Conservation (phyloP, 495 filamentous ascomycete genomes). For the Lasiosphaeria ovina region DNA sequence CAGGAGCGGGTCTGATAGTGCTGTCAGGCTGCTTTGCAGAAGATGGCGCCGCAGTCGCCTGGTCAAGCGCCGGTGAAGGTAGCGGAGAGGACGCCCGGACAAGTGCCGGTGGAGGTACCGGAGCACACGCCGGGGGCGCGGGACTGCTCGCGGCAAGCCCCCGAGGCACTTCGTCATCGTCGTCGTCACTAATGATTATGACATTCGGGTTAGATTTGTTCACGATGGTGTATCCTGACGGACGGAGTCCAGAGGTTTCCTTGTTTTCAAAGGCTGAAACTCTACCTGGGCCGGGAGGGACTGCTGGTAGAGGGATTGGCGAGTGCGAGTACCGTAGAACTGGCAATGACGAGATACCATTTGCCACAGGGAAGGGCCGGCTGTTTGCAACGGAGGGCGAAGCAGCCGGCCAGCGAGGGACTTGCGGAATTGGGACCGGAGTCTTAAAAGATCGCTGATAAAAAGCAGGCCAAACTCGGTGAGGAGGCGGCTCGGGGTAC, state of each 20-base stretch:
- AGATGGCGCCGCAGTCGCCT: too few species aligned
- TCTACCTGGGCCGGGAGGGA: neutral
- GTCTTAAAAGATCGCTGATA: neutral
- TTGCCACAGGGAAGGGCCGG: neutral
- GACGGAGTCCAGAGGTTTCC: neutral
- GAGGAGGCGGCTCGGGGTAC: slow-evolving; percentile 11
- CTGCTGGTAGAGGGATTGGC: slow-evolving; percentile 14
- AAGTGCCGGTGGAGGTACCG: too few species aligned
- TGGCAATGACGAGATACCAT: neutral
- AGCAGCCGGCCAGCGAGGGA: too few species aligned
- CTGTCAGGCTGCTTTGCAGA: too few species aligned
- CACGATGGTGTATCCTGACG: neutral
- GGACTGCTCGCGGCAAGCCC: neutral
- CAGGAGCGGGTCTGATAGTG: too few species aligned
- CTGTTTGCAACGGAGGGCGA: neutral
- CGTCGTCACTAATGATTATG: slow-evolving; percentile 19
- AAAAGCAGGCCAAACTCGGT: slow-evolving; percentile 4
- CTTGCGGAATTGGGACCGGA: neutral
- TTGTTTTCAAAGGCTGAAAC: neutral
- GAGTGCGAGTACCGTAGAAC: slow-evolving; percentile 14
- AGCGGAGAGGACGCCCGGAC: too few species aligned
- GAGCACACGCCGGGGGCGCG: too few species aligned
- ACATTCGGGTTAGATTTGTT: neutral
- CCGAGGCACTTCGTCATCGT: slow-evolving; percentile 11
- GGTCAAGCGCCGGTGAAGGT: too few species aligned